Base-by-base conservation (phyloP, 768 basidiomycete genomes). In the Termitomyces sp. region DNA sequence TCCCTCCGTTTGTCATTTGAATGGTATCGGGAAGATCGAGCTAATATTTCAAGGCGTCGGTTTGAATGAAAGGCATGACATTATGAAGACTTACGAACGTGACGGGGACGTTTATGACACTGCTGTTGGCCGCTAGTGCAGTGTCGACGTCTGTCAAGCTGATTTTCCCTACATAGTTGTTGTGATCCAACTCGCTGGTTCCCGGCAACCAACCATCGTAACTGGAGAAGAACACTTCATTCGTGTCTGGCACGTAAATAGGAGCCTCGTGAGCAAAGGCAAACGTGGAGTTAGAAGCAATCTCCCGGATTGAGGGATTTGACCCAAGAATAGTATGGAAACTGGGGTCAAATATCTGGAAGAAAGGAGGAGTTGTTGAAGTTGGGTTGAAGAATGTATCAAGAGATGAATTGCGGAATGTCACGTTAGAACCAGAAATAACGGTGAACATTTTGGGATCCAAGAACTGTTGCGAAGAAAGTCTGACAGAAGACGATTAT, bases 191-290 rank as follows among this genome's bases (percentile, higher is more conserved):
- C 60, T 84, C 84, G 52, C 80, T 87, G 64, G 79, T 77, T 5
- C 87, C 87, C 2, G 86, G 74, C 33, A 80, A 55, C 1, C 85
- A 86, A 8, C 88, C 87, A 56, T 79, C 82, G 60, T 84, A 88
- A 69, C 85, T 86, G 5, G 81, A 76, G 65, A 92, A 92, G 72
- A 84, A 86, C 2, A 92, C 75, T 60, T 86, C 82, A 62, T 90
- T 81, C 20, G 84, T 85, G n/a, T 74, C 77, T 3, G 83, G 71
- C 30, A 81, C 72, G 68, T 84, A 90, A 1, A 91, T 75, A 0
- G 88, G 87, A 2, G 87, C 90, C 71, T 92, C 91, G 65, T 92
- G 90, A n/a, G 88, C 88, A 60, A 90, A 84, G 3, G 85, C 85
- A 67, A 85, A 86, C 4, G 77, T 80, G 4, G 79, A 77, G 57